Base-by-base conservation (phyloP, 495 filamentous ascomycete genomes). In the Articulospora tetracladia region DNA sequence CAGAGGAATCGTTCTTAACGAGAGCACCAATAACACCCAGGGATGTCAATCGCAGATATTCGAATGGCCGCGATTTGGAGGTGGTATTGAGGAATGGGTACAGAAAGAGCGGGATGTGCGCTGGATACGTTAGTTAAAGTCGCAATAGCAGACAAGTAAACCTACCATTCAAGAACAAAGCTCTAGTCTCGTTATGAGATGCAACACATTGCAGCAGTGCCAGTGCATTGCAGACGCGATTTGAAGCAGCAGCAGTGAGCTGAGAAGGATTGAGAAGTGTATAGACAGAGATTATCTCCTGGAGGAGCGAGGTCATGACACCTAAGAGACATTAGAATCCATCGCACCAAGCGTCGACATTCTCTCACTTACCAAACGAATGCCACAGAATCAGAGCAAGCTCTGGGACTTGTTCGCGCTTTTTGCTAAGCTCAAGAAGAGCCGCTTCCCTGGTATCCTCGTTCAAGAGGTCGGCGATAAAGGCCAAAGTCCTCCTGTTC, bases 21-120 rank as follows among this genome's bases (percentile, higher is more conserved):
- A 99, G 76, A 8, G 94, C 94, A 47, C 94, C 94, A 58, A 99
- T 99, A 30, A 99, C 94, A 44, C 94, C 94, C n/a, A 99, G 81
- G 23, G 95, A 98, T 1, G 94, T 99, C 24, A 99, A 83, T 60
- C 94, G 93, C 30, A 99, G 83, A 68, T 99, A 99, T 73, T 99
- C 94, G 72, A 99, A 99, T 2, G 94, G 94, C 32, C 94, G 86
- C 6, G 92, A 97, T 73, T 99, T 99, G 10, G 95, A 98, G 10
- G 94, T 99, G 0, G 94, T 99, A 75, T 99, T 99, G 46, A 99
- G 82, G 74, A 99, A 99, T 0, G 94, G 94, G 67, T 99, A 99
- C 24, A 99, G 86, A 72, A 97, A 99, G 17, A 99, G 85, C 15
- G 94, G 94, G 52, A 99, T 98, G 69, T 99, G 94, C n/a, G 94